Conservation (phyloP, 768 basidiomycete genomes). For the Candolleomyces aberdarensis region DNA sequence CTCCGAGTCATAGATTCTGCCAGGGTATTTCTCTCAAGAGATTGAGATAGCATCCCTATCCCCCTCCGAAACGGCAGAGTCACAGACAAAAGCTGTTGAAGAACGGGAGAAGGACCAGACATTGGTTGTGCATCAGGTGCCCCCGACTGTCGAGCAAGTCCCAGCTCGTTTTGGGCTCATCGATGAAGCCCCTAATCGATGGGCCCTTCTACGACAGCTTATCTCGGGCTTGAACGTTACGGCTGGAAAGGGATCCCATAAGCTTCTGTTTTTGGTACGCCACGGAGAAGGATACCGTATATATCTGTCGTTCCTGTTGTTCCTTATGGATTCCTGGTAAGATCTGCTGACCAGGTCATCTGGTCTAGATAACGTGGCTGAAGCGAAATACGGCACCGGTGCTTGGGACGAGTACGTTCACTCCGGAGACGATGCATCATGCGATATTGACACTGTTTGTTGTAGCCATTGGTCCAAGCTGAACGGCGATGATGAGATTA, state of each 20-base stretch:
- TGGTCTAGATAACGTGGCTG: conserved; percentile 61
- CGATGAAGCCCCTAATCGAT: conserved; percentile 46
- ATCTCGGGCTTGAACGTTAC: conserved; percentile 51
- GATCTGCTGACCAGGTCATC: background rate
- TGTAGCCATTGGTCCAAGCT: conserved; percentile 62
- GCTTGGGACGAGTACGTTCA: conserved; percentile 60
- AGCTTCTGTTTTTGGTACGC: conserved; percentile 62
- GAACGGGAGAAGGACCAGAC: conserved; percentile 4
- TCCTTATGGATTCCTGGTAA: background rate
- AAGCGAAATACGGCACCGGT: conserved; percentile 52
- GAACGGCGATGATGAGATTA: conserved; percentile 60
- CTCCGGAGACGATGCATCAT: background rate
- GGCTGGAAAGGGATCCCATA: conserved; percentile 37
- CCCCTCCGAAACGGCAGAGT: background rate
- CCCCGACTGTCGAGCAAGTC: conserved; percentile 32
- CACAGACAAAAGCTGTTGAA: background rate
- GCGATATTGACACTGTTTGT: background rate
- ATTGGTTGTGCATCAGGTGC: conserved; percentile 14
- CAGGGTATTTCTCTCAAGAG: conserved; percentile 4
- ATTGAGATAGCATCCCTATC: background rate
- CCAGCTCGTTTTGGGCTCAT: conserved; percentile 58
- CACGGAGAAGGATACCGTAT: conserved; percentile 75
- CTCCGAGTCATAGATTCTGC: conserved; percentile 8
- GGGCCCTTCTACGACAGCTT: conserved; percentile 40
- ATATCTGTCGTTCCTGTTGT: conserved; percentile 18